phyloP scores from a whole-genome alignment of 164 flowering plant species.

The Houttuynia cordata region DNA sequence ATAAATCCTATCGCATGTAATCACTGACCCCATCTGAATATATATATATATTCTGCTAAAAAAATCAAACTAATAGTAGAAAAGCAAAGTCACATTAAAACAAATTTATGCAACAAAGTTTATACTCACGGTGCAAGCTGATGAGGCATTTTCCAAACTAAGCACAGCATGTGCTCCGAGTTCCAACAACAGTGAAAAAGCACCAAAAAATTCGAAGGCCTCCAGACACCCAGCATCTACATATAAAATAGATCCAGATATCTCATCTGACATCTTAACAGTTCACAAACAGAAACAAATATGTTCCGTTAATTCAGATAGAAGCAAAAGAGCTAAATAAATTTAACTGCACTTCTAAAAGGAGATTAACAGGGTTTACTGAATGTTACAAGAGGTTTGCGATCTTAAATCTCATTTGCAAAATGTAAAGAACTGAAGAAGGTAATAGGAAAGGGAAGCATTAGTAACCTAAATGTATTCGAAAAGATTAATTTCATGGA shows the following conservation, averaged over 20 bases:
- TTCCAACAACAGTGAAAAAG: slow-evolving; percentile 56
- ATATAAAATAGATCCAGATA: slow-evolving; percentile 62
- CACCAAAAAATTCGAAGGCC: slow-evolving; percentile 79
- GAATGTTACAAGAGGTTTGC: not conserved
- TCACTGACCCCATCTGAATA: too few relatives aligned
- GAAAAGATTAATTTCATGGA: not conserved
- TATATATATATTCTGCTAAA: not conserved
- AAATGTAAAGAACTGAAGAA: not conserved
- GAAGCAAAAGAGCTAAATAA: slow-evolving; percentile 6
- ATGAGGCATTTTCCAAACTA: slow-evolving; percentile 62
- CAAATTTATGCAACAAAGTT: not conserved
- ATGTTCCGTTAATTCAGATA: not conserved
- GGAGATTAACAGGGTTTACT: not conserved
- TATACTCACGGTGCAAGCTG: slow-evolving; percentile 56
- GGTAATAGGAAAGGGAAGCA: not conserved
- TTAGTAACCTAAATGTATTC: not conserved
- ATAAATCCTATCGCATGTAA: too few relatives aligned
- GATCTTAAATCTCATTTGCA: too few relatives aligned
- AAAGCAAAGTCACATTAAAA: not conserved
- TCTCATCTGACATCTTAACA: slow-evolving; percentile 56
- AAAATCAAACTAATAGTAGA: not conserved
- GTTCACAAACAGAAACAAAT: not conserved
- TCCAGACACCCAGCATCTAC: slow-evolving; percentile 90
- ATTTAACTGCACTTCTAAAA: not conserved
- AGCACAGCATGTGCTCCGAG: slow-evolving; percentile 72